phyloP scores from a whole-genome alignment of 2,329 filamentous ascomycete species.

The Exophiala xenobiotica region DNA sequence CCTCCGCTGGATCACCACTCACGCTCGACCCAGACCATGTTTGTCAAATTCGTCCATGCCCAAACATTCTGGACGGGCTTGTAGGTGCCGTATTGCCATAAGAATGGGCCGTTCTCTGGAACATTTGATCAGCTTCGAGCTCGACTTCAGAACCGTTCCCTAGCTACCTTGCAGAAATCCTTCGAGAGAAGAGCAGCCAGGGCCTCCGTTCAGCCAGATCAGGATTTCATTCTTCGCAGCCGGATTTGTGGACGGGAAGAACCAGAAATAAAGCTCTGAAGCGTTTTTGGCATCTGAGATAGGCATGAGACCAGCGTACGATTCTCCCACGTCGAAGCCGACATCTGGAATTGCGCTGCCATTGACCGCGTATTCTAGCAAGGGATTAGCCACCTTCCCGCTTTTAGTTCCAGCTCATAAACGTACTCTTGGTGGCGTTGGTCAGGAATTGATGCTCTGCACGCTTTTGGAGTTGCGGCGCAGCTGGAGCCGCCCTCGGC shows the following conservation, averaged over 20 bases:
- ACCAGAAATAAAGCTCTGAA: conserved; percentile 50
- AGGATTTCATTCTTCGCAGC: conserved; percentile 45
- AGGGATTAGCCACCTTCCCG: neutral
- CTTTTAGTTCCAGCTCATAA: neutral
- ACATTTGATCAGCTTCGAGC: too few relatives aligned
- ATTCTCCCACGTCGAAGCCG: conserved; percentile 56
- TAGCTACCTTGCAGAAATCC: conserved; percentile 58
- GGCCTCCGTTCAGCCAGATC: conserved; percentile 75
- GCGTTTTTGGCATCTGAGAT: conserved; percentile 48
- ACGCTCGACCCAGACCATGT: conserved; percentile 72
- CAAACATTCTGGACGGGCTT: conserved; percentile 45
- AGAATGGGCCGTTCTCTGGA: conserved; percentile 38
- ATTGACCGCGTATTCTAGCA: conserved; percentile 61
- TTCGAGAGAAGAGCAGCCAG: conserved; percentile 85
- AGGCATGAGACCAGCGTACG: conserved; percentile 53
- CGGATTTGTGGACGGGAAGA: conserved; percentile 49
- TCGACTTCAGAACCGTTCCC: conserved; percentile 54
- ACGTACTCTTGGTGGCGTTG: conserved; percentile 24
- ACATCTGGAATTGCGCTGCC: conserved; percentile 67
- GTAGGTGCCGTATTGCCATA: conserved; percentile 35
- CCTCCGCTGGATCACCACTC: conserved; percentile 3
- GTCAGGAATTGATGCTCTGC: conserved; percentile 22
- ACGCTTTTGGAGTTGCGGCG: conserved; percentile 15
- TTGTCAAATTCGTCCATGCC: conserved; percentile 73
- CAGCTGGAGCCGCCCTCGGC: conserved; percentile 7